Evolutionary conservation across 257 asterid species (phyloP).

Genomic region (Ajuga chamaepitys): DNA sequence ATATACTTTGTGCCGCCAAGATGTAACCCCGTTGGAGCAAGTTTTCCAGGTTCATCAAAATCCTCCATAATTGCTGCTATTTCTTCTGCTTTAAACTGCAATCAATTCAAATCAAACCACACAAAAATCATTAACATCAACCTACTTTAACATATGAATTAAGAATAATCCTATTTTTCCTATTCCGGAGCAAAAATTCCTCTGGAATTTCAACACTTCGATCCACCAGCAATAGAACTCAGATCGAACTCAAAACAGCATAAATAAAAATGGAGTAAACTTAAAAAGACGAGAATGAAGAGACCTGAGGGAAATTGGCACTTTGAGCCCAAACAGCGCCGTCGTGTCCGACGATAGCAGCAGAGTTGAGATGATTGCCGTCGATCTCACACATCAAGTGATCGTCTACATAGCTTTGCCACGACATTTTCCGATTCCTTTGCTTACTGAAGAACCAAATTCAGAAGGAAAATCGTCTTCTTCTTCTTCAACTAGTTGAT

Average conservation of each 20-base stretch:
- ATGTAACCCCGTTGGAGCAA: slow-evolving; percentile 41
- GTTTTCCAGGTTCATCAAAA: slow-evolving; percentile 41
- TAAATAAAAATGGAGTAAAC: background rate
- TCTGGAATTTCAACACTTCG: background rate
- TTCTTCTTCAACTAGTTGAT: background rate
- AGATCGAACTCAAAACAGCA: background rate
- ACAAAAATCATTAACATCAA: background rate
- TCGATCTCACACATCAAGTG: slow-evolving; percentile 37
- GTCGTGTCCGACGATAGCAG: slow-evolving; percentile 37
- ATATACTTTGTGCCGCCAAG: slow-evolving; percentile 38
- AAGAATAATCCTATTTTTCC: background rate
- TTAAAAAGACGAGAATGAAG: background rate
- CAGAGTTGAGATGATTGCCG: slow-evolving; percentile 30
- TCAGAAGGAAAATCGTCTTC: background rate
- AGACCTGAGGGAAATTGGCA: slow-evolving; percentile 29
- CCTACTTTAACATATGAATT: background rate
- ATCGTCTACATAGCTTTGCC: slow-evolving; percentile 36
- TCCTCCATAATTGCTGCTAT: slow-evolving; percentile 34
- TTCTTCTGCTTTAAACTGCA: slow-evolving; percentile 39
- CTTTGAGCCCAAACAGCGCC: slow-evolving; percentile 38
- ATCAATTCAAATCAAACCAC: background rate
- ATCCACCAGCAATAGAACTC: background rate
- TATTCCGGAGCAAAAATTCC: background rate
- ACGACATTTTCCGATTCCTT: slow-evolving; percentile 23
- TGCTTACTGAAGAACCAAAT: too few relatives aligned